Evolutionary conservation across 306 rosid genomes (phyloP), one percentile per base, ranked within the genome.

Genomic region (Cicer arietinum): DNA sequence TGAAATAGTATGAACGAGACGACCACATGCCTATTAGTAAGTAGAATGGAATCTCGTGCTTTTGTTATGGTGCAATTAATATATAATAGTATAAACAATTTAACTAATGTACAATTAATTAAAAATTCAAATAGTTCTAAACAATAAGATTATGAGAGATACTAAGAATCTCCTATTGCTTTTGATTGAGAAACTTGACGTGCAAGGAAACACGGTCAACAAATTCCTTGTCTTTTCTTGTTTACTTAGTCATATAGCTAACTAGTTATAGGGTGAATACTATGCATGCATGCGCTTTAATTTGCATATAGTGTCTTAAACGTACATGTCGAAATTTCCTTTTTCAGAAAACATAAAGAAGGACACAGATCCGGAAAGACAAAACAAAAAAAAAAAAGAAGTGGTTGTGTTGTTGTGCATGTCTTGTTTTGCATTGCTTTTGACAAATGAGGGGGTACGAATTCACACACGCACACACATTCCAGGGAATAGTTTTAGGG

Each of bases 31-130:
- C 61, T 74, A 45, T 54, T 37, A 25, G 30, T 2, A 80, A 63
- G 65, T 69, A 68, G 53, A 44, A 75, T 77, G 74, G 90, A 80
- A 86, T 88, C 89, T 84, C 83, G 75, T 84, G 71, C 83, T 77
- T 75, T 77, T 59, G 8, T 73, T 58, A 20, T 20, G 1, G 22
- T 20, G 22, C 22, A 20, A 20, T 20, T 20, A 20, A 20, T 20
- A 20, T 20, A 6, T 60, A 47, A 5, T 25, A 25, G 67, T 41
- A 52, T 20, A 25, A 70, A 69, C 14, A 73, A 46, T 71, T 81
- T 70, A 59, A 78, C 75, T 22, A 9, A 20, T 16, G 44, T 50
- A 75, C 71, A 2, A 2, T 16, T 59, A 63, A 57, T 83, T 83
- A 76, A 63, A 77, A 69, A 46, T 77, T 79, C 22, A 70, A 65